Conservation (phyloP, 2,329 filamentous ascomycete genomes). For the Orbilia quercus region DNA sequence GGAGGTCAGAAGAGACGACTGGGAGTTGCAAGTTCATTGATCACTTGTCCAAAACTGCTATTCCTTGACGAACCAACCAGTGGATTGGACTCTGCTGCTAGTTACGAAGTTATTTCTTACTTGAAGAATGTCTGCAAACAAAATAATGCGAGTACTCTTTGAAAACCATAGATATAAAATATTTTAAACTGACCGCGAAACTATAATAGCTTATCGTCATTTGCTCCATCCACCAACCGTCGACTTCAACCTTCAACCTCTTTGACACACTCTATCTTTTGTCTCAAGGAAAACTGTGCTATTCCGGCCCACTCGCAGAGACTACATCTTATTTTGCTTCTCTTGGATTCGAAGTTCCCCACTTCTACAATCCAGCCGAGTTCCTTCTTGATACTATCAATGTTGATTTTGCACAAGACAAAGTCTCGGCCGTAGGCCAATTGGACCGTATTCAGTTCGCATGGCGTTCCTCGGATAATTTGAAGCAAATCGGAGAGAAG, state of each 20-base stretch:
- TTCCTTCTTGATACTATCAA: constrained; percentile 82
- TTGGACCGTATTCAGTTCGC: constrained; percentile 63
- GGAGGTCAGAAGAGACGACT: constrained; percentile 86
- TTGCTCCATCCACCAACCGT: constrained; percentile 86
- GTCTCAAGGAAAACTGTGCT: constrained; percentile 76
- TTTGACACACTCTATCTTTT: constrained; percentile 84
- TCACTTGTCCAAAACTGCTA: constrained; percentile 81
- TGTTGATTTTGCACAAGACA: constrained; percentile 71
- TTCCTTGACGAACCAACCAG: constrained; percentile 88
- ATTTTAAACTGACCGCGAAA: constrained; percentile 16
- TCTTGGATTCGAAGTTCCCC: constrained; percentile 73
- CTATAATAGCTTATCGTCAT: constrained; percentile 75
- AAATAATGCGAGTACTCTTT: constrained; percentile 69
- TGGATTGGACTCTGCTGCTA: constrained; percentile 81
- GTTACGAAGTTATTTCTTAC: constrained; percentile 80
- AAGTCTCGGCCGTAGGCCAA: constrained; percentile 59
- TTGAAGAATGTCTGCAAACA: constrained; percentile 74
- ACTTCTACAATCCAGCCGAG: constrained; percentile 81
- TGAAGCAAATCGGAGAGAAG: constrained; percentile 58
- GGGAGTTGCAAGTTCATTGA: constrained; percentile 81
- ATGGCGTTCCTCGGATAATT: constrained; percentile 63
- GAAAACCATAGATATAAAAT: neutral
- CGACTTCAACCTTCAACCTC: constrained; percentile 79
- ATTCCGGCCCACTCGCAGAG: constrained; percentile 73
- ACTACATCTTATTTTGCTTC: constrained; percentile 73